Evolutionary conservation across 2,329 filamentous ascomycete genomes (phyloP), one percentile per base, ranked within the genome.

Genomic region (Xylariaceae sp.): DNA sequence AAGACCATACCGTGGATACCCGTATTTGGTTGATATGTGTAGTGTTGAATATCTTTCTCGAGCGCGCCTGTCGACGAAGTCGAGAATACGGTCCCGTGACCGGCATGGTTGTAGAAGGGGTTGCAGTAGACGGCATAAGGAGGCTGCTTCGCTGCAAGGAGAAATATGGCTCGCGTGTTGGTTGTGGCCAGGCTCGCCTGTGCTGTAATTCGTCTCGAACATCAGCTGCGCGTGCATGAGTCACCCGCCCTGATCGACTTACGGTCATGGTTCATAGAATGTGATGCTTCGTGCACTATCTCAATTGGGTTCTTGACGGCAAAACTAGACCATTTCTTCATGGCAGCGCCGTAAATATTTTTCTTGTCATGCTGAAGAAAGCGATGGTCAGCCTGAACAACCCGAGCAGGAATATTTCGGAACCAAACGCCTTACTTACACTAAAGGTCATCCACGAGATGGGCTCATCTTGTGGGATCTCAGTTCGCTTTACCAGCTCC

Each of bases 381-480:
- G 24, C 24, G 45, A n/a, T 39, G 22, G 37, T 56, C 46, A 49
- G 47, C 33, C 16, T 16, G 15, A 19, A 26, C 18, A 19, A 32
- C 32, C 34, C 11, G 11, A 26, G 22, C 17, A 3, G 9, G 15
- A 9, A 9, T 17, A n/a, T 26, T 6, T 6, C 11, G 15, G n/a
- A 16, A 9, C 31, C n/a, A n/a, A 34, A 34, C n/a, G n/a, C n/a
- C n/a, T 16, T n/a, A 58, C 83, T 67, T 71, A 89, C 87, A 63
- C 88, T 85, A 58, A 94, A 91, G 13, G 87, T 84, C 85, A 95
- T 91, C 89, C 89, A 95, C 45, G 88, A 94, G 52, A 95, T 93
- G 7, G 89, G 87, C 66, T 95, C 87, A 50, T 91, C 85, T 39
- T 85, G 67, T 4, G 87, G 84, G 42, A 94, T 93, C 44, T 82